phyloP scores from a whole-genome alignment of 2,329 filamentous ascomycete genomes.

The Moelleriella libera region DNA sequence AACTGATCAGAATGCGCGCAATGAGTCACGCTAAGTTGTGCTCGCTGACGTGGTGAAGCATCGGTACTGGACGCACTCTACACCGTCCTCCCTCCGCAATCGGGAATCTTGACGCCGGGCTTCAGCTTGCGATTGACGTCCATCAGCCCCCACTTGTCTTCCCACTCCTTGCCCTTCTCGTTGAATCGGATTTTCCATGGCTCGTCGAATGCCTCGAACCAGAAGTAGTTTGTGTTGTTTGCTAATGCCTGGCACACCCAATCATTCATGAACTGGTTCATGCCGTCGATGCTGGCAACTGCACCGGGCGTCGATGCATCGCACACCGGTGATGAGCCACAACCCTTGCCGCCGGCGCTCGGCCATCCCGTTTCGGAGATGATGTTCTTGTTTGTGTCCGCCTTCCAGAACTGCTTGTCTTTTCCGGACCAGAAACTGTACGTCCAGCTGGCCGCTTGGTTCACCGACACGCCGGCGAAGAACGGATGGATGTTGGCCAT shows the following conservation, averaged over 20 bases:
- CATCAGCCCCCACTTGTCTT: slow-evolving; percentile 92
- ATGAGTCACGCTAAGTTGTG: no score
- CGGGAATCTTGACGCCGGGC: slow-evolving; percentile 68
- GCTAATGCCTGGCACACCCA: slow-evolving; percentile 72
- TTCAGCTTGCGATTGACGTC: slow-evolving; percentile 77
- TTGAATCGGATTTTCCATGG: slow-evolving; percentile 82
- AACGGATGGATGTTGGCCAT: slow-evolving; percentile 98
- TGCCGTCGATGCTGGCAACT: slow-evolving; percentile 62
- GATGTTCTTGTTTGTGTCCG: slow-evolving; percentile 52
- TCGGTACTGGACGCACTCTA: background rate
- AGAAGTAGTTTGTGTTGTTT: slow-evolving; percentile 88
- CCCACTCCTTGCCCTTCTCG: slow-evolving; percentile 58
- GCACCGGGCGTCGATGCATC: slow-evolving; percentile 35
- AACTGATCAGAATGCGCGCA: no score
- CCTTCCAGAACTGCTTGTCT: slow-evolving; percentile 51
- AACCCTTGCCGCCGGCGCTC: slow-evolving; percentile 64
- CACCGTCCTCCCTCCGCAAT: slow-evolving; percentile 65
- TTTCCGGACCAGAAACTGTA: slow-evolving; percentile 65
- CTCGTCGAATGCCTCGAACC: slow-evolving; percentile 96
- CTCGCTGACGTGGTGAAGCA: no score
- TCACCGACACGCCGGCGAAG: slow-evolving; percentile 64
- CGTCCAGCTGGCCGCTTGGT: slow-evolving; percentile 65
- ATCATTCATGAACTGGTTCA: slow-evolving; percentile 75
- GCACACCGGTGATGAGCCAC: slow-evolving; percentile 45
- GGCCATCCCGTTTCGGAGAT: slow-evolving; percentile 93